A percentile compares a stretch with the other conserved stretches of the same genome.
Conservation (phyloP, 306 rosid species). For the Senna tora region DNA sequence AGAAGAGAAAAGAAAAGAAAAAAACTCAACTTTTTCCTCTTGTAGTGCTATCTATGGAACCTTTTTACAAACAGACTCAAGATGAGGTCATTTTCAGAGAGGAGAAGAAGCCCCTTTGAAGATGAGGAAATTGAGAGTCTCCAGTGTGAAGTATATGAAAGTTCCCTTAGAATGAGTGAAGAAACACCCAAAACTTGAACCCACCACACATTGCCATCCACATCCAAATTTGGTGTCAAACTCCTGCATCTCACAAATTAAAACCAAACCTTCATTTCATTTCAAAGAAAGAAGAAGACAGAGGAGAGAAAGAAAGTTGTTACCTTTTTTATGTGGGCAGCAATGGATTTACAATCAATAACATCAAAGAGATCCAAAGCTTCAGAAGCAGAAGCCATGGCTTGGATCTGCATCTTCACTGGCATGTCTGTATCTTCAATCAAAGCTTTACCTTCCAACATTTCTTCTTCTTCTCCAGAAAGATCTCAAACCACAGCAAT, state of each 20-base stretch:
- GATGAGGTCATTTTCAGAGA: constrained; percentile 10
- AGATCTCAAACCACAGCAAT: background rate
- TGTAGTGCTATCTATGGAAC: background rate
- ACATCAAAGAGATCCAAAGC: constrained; percentile 95
- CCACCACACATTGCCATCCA: constrained; percentile 99
- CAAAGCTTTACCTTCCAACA: constrained; percentile 96
- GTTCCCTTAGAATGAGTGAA: constrained; percentile 89
- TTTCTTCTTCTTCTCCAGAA: constrained; percentile 37
- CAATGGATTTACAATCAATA: constrained; percentile 83
- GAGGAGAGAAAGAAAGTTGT: constrained; percentile 4
- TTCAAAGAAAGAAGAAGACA: background rate
- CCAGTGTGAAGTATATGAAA: constrained; percentile 84
- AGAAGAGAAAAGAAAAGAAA: background rate
- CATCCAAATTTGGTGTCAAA: constrained; percentile 74
- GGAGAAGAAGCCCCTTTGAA: constrained; percentile 65
- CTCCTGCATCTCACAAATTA: constrained; percentile 63
- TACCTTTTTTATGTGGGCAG: constrained; percentile 94
- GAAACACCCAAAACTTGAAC: constrained; percentile 93
- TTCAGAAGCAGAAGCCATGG: constrained; percentile 90
- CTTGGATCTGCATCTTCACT: constrained; percentile 92
- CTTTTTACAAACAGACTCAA: constrained; percentile 30
- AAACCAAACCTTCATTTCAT: constrained; percentile 23
- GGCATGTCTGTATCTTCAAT: constrained; percentile 93
- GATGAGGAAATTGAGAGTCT: constrained; percentile 84
- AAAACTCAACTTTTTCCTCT: constrained; percentile 10